A percentile compares a stretch with the other conserved stretches of the same genome.
Conservation (phyloP, 768 basidiomycete species). For the Trametes maxima region DNA sequence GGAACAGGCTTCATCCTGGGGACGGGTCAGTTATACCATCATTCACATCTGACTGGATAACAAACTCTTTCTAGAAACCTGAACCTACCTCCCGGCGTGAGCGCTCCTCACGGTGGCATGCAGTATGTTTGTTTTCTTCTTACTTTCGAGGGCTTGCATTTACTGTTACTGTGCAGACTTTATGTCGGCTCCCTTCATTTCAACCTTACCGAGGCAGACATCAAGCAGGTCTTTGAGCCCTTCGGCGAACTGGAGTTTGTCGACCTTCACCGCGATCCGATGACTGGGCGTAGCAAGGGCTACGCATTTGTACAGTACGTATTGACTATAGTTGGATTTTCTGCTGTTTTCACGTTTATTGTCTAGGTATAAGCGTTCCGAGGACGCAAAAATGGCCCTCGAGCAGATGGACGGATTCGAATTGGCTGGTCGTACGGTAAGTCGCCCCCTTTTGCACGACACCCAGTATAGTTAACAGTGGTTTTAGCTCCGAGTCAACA, state of each 20-base stretch:
- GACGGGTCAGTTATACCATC: constrained; percentile 62
- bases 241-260: constrained; percentile 99
- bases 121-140: constrained; percentile 55
- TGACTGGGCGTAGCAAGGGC: constrained; percentile 95
- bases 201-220: constrained; percentile 95
- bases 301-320: constrained; percentile 96
- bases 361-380: constrained; percentile 82
- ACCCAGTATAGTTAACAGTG: constrained; percentile 16
- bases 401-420: constrained; percentile 99
- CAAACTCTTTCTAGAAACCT: constrained; percentile 57
- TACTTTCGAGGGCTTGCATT: constrained; percentile 6
- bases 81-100: constrained; percentile 84
- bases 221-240: constrained; percentile 98
- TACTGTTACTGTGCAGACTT: constrained; percentile 53
- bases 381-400: constrained; percentile 94
- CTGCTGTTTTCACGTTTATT: not conserved
- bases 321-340: not conserved
- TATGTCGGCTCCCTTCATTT: constrained; percentile 98
- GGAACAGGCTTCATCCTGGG: constrained; percentile 86
- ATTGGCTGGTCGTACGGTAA: constrained; percentile 89
- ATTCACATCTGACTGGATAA: constrained; percentile 3
- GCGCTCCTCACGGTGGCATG: constrained; percentile 76
- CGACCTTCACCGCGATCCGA: constrained; percentile 93
- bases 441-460: constrained; percentile 29
- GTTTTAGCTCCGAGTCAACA: constrained; percentile 80